These are phyloP conservation scores for Eucalyptus tenuipes DNA, from an alignment of 345 rosid genomes.

Conservation along the genomic window DNA sequence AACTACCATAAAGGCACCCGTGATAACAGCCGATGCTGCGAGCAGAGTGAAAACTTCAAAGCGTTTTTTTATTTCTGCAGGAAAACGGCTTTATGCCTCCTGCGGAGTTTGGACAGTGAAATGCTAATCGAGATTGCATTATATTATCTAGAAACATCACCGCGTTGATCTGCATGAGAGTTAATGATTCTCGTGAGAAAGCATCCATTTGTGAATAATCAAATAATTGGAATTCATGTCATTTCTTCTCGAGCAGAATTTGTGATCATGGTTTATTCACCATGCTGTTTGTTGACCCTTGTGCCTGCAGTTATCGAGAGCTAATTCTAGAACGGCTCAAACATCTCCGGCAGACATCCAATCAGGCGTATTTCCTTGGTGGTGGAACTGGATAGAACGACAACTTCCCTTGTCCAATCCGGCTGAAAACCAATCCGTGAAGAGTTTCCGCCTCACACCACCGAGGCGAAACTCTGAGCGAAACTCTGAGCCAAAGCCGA, in stretches of 20 bases:
- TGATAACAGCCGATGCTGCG: neutral
- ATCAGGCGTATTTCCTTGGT: constrained; percentile 66
- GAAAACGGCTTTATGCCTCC: neutral
- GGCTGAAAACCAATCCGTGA: constrained; percentile 24
- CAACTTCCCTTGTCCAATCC: constrained; percentile 37
- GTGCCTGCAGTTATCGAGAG: constrained; percentile 41
- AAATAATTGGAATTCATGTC: neutral
- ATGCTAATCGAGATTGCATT: neutral
- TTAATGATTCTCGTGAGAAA: neutral
- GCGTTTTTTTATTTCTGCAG: neutral
- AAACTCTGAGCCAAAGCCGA: constrained; percentile 35
- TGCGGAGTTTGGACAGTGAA: neutral
- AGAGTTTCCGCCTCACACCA: constrained; percentile 43
- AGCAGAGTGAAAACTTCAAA: neutral
- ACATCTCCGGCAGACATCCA: constrained; percentile 24
- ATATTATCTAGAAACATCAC: neutral
- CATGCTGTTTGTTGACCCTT: neutral
- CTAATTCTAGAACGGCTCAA: constrained; percentile 39
- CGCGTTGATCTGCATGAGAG: neutral
- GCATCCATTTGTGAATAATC: neutral
- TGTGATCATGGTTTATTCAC: neutral
- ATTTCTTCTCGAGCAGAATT: neutral
- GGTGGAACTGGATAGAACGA: constrained; percentile 94
- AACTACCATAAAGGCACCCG: neutral
- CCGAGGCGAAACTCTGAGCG: constrained; percentile 33